Evolutionary conservation across 306 rosid genomes (phyloP), one percentile per base, ranked within the genome.

Genomic region (Bauhinia variegata): DNA sequence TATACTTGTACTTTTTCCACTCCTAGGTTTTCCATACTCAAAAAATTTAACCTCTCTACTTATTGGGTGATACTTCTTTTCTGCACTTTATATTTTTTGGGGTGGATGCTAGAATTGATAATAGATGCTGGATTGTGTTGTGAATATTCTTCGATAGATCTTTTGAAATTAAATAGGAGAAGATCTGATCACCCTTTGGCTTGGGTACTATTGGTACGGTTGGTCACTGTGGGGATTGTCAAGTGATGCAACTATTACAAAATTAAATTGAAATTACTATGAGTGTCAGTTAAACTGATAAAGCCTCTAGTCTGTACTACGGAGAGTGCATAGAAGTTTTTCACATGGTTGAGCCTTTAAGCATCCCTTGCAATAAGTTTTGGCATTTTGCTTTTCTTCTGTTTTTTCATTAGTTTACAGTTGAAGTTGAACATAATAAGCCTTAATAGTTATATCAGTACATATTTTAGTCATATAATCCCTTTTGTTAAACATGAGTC

Each of bases 1-100:
- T 68, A 43, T 53, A 53, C 37, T 51, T 72, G 60, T 67, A 64
- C 54, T 17, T 65, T 49, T 69, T 78, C 23, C 23, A 36, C 65
- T 31, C 65, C 71, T 41, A 72, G 46, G 57, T 61, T 43, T 36
- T 62, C 50, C 18, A 47, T 31, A 34, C 18, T 69, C 47, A 23
- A 34, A 54, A 33, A 16, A 11, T 43, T 54, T 64, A 52, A 10
- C 36, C 33, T 47, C 54, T 63, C 7, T 57, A 66, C 42, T 63
- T 61, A 15, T 34, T 50, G 11, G 34, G 34, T 52, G 23, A 49
- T 30, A 36, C 36, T 23, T 63, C 12, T 41, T 63, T 72, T 49
- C 39, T 72, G 65, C 54, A 63, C 51, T 63, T 58, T 49, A 60
- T 51, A 31, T 30, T 30, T 47, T 46, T 63, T 42, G 30, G 60